Evolutionary conservation across 1,284 basidiomycete species (phyloP).

Genomic region (Anthracocystis walkeri): DNA sequence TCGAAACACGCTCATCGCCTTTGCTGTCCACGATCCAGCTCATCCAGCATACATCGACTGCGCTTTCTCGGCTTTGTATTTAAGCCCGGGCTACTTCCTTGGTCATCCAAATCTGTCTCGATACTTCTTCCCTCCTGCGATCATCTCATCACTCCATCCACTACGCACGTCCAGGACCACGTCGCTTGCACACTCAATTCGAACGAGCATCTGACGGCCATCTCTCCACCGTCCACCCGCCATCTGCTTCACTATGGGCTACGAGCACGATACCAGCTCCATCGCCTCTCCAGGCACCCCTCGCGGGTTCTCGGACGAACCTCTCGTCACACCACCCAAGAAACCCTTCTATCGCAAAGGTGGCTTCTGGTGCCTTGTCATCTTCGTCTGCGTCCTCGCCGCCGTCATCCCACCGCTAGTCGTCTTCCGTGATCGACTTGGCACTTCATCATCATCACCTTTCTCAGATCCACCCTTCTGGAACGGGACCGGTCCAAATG

Average conservation of each 20-base stretch:
- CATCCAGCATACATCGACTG: neutral
- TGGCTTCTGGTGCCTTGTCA: constrained; percentile 31
- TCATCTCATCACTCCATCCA: neutral
- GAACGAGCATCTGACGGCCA: no score
- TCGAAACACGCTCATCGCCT: neutral
- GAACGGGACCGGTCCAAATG: constrained; percentile 48
- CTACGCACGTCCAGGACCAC: neutral
- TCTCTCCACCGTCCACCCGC: neutral
- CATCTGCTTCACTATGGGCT: constrained; percentile 13
- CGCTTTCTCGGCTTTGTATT: constrained; percentile 1
- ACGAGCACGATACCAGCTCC: constrained; percentile 9
- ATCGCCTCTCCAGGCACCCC: constrained; percentile 1
- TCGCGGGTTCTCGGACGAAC: constrained; percentile 33
- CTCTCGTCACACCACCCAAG: constrained; percentile 15
- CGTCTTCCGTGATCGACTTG: constrained; percentile 31
- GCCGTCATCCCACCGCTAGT: constrained; percentile 40
- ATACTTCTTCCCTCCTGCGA: neutral
- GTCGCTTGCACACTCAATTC: neutral
- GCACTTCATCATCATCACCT: constrained; percentile 3
- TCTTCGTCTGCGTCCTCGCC: constrained; percentile 28
- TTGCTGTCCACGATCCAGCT: neutral
- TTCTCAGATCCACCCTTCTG: constrained; percentile 40
- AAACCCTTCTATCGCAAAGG: constrained; percentile 34
- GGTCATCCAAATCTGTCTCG: neutral
- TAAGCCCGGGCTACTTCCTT: neutral